Percentiles rank a stretch among this genome's conserved stretches.
Evolutionary conservation across 1,284 basidiomycete genomes (phyloP).

Genomic region (Leccinum proliferum): DNA sequence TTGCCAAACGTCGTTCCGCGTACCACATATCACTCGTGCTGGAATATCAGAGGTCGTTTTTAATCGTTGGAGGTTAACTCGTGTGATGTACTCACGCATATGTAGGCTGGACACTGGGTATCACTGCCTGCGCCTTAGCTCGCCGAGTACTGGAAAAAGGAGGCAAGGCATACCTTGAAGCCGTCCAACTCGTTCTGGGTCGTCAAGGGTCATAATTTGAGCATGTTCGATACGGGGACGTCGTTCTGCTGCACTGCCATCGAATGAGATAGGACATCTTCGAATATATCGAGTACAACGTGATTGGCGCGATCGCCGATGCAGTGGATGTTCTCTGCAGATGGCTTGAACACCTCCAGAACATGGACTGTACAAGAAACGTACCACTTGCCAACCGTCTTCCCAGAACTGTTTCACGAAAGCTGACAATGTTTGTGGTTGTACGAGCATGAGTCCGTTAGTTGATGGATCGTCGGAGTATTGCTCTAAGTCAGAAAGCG

Average conservation of each 20-base stretch:
- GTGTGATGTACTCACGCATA: slow-evolving; percentile 57
- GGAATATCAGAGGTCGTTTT: slow-evolving; percentile 1
- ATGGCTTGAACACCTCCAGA: not conserved
- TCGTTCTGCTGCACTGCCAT: slow-evolving; percentile 38
- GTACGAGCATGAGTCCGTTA: slow-evolving; percentile 48
- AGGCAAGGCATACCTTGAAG: slow-evolving; percentile 56
- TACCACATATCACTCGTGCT: slow-evolving; percentile 91
- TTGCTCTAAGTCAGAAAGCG: slow-evolving; percentile 9
- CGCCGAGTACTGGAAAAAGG: not conserved
- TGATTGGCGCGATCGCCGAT: slow-evolving; percentile 91
- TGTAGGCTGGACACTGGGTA: slow-evolving; percentile 90
- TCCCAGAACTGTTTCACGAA: slow-evolving; percentile 63
- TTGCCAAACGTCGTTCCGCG: slow-evolving; percentile 71
- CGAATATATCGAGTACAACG: slow-evolving; percentile 76
- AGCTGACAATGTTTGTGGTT: slow-evolving; percentile 45
- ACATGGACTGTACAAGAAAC: slow-evolving; percentile 20
- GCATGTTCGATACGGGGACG: slow-evolving; percentile 88
- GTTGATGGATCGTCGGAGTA: slow-evolving; percentile 77
- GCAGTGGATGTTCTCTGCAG: slow-evolving; percentile 76
- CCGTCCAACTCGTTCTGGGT: slow-evolving; percentile 63
- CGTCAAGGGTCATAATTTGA: slow-evolving; percentile 73
- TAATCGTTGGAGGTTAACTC: not conserved
- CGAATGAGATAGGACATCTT: slow-evolving; percentile 37
- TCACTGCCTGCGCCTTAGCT: slow-evolving; percentile 47
- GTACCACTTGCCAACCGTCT: slow-evolving; percentile 68